A percentile compares a stretch with the other conserved stretches of the same genome.
phyloP scores from a whole-genome alignment of 257 asterid species.

The Solanum sitiens region DNA sequence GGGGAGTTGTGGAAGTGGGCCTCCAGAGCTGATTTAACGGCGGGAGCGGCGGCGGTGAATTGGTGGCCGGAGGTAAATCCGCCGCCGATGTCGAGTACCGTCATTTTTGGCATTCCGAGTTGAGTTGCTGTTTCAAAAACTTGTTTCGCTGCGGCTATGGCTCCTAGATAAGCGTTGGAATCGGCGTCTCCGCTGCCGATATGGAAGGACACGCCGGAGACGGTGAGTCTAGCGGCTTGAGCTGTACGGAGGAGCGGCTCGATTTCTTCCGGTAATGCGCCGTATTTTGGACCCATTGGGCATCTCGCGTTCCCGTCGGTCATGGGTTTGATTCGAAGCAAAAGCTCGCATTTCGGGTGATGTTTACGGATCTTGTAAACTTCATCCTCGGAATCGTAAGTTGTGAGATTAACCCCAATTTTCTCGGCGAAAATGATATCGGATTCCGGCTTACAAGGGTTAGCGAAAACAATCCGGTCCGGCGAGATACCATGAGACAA shows the following conservation, averaged over 20 bases:
- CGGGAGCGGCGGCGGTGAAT: neutral
- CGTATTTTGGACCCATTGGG: conserved; percentile 4
- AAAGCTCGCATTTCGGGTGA: neutral
- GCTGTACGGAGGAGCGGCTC: conserved; percentile 2
- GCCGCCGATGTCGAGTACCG: conserved; percentile 5
- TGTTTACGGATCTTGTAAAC: conserved; percentile 1
- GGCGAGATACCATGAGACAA: conserved; percentile 5
- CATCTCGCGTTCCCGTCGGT: neutral
- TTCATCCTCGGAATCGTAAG: neutral
- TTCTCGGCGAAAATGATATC: conserved; percentile 1
- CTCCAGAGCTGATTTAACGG: neutral
- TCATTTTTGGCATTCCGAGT: conserved; percentile 2
- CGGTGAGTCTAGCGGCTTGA: neutral
- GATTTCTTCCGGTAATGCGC: conserved; percentile 1
- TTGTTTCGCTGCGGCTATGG: neutral
- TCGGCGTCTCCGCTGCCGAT: conserved; percentile 1
- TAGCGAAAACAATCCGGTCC: conserved; percentile 1
- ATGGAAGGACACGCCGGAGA: conserved; percentile 7
- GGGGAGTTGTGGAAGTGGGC: neutral
- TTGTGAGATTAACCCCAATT: neutral
- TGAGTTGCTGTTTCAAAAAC: neutral
- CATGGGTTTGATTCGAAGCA: neutral
- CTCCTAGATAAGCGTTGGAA: neutral
- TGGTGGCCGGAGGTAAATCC: conserved; percentile 2
- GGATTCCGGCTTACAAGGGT: conserved; percentile 4